phyloP scores from a whole-genome alignment of 352 stramenopile species.

The Globisporangium ultimum region DNA sequence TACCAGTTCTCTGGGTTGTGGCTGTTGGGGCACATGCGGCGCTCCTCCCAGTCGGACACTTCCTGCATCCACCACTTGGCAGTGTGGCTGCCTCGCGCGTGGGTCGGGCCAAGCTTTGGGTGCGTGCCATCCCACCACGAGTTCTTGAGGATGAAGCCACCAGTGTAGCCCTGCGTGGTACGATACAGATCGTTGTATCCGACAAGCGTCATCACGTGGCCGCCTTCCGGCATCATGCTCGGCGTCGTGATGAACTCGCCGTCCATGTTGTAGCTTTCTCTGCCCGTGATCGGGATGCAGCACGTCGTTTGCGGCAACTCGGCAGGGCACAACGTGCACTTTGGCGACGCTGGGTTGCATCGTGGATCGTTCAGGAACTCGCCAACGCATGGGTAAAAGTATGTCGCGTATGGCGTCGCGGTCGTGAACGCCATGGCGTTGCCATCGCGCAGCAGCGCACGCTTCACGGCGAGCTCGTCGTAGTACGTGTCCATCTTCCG shows the following conservation, averaged over 20 bases:
- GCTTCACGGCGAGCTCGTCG: conserved; percentile 38
- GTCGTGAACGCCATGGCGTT: conserved; percentile 56
- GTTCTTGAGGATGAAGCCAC: conserved; percentile 76
- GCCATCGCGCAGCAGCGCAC: conserved; percentile 31
- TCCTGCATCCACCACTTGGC: conserved; percentile 73
- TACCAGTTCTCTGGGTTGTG: conserved; percentile 72
- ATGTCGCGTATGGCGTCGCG: conserved; percentile 50
- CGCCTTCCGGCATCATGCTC: conserved; percentile 50
- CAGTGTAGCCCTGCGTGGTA: conserved; percentile 55
- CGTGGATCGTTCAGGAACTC: conserved; percentile 37
- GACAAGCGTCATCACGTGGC: conserved; percentile 68
- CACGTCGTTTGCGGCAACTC: conserved; percentile 51
- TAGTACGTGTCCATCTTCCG: conserved; percentile 47
- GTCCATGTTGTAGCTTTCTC: conserved; percentile 63
- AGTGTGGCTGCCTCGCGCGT: conserved; percentile 63
- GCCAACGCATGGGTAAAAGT: conserved; percentile 63
- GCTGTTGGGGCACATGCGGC: conserved; percentile 69
- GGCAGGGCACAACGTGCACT: conserved; percentile 48
- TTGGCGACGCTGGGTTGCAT: conserved; percentile 45
- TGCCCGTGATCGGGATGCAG: conserved; percentile 38
- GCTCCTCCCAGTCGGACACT: conserved; percentile 66
- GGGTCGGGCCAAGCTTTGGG: conserved; percentile 47
- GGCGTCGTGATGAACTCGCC: conserved; percentile 57
- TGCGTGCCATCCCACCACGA: conserved; percentile 70
- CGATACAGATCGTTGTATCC: conserved; percentile 68